These are phyloP conservation scores for Blumeria hordei DNA, from an alignment of 2,329 filamentous ascomycete species.

Conservation along the genomic window DNA sequence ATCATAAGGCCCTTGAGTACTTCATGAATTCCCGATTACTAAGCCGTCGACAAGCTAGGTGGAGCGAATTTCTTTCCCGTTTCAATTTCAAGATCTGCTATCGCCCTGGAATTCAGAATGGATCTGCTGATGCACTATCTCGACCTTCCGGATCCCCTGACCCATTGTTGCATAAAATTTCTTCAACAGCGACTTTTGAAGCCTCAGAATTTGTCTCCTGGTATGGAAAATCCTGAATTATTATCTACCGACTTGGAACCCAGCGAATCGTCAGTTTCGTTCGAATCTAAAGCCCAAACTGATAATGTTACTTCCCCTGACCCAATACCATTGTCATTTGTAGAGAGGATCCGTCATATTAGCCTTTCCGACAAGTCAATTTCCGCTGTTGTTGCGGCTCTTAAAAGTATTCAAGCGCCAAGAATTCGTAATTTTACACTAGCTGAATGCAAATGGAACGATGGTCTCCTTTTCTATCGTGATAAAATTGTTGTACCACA, in stretches of 20 bases:
- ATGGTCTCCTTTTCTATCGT: neutral
- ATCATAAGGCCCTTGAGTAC: neutral
- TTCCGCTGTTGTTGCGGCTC: neutral
- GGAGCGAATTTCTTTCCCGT: neutral
- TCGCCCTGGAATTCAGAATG: neutral
- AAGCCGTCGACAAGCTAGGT: neutral
- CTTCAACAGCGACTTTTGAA: neutral
- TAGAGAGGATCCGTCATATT: neutral
- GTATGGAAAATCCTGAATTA: neutral
- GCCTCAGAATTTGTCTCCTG: neutral
- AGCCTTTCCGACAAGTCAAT: neutral
- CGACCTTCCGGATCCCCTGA: neutral
- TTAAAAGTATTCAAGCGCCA: neutral
- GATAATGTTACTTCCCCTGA: neutral
- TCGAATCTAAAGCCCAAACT: neutral
- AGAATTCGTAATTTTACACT: neutral
- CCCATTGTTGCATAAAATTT: neutral
- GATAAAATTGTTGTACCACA: neutral
- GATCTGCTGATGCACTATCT: neutral
- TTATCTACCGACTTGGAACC: neutral
- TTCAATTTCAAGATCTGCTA: constrained; percentile 1
- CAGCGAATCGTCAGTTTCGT: no score
- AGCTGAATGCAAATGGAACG: neutral
- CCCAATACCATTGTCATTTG: neutral
- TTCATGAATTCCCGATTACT: neutral